Evolutionary conservation across 2,329 filamentous ascomycete genomes (phyloP), one percentile per base, ranked within the genome.

Genomic region (Trichoderma citrinoviride): DNA sequence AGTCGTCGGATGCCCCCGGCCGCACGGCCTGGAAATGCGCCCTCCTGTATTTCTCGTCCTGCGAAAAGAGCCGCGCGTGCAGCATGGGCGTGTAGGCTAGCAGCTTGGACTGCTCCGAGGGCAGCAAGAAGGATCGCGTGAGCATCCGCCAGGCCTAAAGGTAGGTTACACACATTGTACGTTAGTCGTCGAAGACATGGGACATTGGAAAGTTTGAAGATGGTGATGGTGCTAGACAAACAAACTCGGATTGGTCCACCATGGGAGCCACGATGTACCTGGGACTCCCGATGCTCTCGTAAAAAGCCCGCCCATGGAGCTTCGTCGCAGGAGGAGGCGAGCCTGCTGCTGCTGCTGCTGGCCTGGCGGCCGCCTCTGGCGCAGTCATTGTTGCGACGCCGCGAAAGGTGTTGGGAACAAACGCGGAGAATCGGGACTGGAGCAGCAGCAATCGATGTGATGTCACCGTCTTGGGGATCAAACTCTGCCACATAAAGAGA

Each of bases 191-290:
- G n/a, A n/a, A n/a, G n/a, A n/a, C n/a, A n/a, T n/a, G n/a, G n/a
- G n/a, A n/a, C n/a, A n/a, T n/a, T n/a, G n/a, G n/a, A n/a, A n/a
- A 15, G 50, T 47, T 47, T 41, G n/a, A n/a, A n/a, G n/a, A n/a
- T n/a, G n/a, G n/a, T 17, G 21, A n/a, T 49, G 50, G 33, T 14
- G 12, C 44, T 49, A 14, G 14, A 81, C 89, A 69, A 82, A 97
- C 93, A 81, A 98, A 97, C 81, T 99, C 95, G 37, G 93, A 97
- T 77, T 97, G 92, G 74, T 99, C 94, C 23, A 99, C 95, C 95
- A 99, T 99, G 41, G 95, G 95, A 40, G 95, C 95, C 63, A 99
- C 85, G 33, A 99, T 87, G 69, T 90, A 89, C 78, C 92, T 97
- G 2, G 95, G 95, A 66, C 90, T 93, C 23, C 95, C 95, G 67